phyloP scores from a whole-genome alignment of 2,329 filamentous ascomycete species.

The Neonectria sp. region DNA sequence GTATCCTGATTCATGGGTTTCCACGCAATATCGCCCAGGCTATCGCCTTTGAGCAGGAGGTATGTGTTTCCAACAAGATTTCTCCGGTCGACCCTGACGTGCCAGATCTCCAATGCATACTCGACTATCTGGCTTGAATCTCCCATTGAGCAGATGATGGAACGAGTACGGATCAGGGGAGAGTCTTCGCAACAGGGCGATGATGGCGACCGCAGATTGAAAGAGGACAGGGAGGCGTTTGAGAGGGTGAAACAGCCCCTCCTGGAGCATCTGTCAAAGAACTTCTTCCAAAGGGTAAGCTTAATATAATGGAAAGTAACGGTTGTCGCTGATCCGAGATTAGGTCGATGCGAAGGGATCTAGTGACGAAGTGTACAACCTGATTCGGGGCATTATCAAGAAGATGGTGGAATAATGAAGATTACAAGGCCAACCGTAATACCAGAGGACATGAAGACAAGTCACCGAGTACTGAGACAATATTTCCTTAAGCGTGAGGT shows the following conservation, averaged over 20 bases:
- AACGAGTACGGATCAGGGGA: not conserved
- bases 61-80: not conserved
- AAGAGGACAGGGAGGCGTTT: constrained; percentile 3
- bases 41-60: constrained; percentile 30
- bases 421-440: not conserved
- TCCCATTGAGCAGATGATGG: constrained; percentile 9
- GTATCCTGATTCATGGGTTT: constrained; percentile 27
- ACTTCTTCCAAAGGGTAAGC: constrained; percentile 22
- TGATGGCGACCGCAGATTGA: not conserved
- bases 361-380: not conserved
- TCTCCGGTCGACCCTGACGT: not conserved
- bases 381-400: constrained; percentile 9
- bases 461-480: not conserved
- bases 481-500: not conserved
- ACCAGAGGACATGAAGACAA: not conserved
- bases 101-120: constrained; percentile 23
- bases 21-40: constrained; percentile 24
- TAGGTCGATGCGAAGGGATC: constrained; percentile 8
- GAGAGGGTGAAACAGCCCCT: constrained; percentile 9
- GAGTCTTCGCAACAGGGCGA: not conserved
- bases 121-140: constrained; percentile 21
- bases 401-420: constrained; percentile 1
- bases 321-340: not conserved
- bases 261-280: constrained; percentile 26
- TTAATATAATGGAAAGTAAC: not conserved